Conservation (phyloP, 2,329 filamentous ascomycete genomes). For the Phialemonium atrogriseum region DNA sequence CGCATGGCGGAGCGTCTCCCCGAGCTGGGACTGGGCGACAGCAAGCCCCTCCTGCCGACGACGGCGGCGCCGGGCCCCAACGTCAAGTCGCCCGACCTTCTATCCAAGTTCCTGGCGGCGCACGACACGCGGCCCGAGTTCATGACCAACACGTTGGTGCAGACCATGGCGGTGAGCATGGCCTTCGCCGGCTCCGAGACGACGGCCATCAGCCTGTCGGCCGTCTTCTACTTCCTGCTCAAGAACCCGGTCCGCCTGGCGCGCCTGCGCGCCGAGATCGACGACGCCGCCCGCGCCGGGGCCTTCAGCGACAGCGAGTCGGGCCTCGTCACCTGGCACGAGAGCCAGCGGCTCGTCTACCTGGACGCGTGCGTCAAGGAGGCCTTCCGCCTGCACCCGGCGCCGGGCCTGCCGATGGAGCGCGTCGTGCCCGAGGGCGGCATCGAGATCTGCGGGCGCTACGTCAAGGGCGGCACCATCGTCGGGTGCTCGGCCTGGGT, state of each 20-base stretch:
- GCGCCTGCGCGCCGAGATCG: conserved; percentile 53
- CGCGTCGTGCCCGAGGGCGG: conserved; percentile 61
- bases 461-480: conserved; percentile 61
- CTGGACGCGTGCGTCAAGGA: conserved; percentile 74
- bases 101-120: conserved; percentile 65
- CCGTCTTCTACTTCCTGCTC: conserved; percentile 67
- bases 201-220: conserved; percentile 64
- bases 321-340: conserved; percentile 59
- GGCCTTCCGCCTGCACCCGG: conserved; percentile 67
- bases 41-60: conserved; percentile 29
- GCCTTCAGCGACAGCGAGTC: conserved; percentile 41
- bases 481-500: conserved; percentile 72
- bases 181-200: conserved; percentile 70
- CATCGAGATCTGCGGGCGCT: conserved; percentile 52
- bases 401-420: conserved; percentile 64
- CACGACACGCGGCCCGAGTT: conserved; percentile 59
- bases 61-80: conserved; percentile 24
- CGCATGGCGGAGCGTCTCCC: conserved; percentile 58
- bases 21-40: conserved; percentile 26
- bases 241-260: conserved; percentile 49
- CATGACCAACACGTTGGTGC: conserved; percentile 62
- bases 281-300: conserved; percentile 45
- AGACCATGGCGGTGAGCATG: conserved; percentile 66
- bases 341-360: conserved; percentile 63
- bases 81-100: conserved; percentile 46